Percentiles rank a stretch among this genome's conserved stretches.
Evolutionary conservation across 352 stramenopile species (phyloP).

Genomic region (Achlya hypogyna): DNA sequence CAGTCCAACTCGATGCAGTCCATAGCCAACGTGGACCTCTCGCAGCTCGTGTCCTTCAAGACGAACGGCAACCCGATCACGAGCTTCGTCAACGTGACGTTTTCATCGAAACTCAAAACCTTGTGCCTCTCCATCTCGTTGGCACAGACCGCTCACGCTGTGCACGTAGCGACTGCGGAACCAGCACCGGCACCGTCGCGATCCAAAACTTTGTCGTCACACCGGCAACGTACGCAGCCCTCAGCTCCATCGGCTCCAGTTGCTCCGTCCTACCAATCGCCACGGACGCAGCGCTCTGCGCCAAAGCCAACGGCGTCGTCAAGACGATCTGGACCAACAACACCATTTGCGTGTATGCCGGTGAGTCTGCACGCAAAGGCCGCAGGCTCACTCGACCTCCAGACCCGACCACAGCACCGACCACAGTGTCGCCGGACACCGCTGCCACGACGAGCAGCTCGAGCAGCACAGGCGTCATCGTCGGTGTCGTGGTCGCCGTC

Average conservation of each 20-base stretch:
- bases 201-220: neutral
- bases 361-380: neutral
- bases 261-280: neutral
- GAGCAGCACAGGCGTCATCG: neutral
- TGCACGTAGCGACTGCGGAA: neutral
- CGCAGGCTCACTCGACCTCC: neutral
- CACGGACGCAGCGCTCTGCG: neutral
- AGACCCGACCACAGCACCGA: neutral
- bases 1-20: neutral
- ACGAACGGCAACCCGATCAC: neutral
- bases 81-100: neutral
- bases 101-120: neutral
- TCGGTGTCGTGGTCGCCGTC: neutral
- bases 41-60: neutral
- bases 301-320: neutral
- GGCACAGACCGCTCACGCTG: neutral
- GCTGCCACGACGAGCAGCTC: neutral
- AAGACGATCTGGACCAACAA: constrained; percentile 8
- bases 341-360: neutral
- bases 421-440: neutral
- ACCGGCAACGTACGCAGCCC: neutral
- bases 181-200: neutral
- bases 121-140: neutral
- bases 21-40: neutral
- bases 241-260: neutral